Percentiles rank a stretch among this genome's conserved stretches.
These are phyloP conservation scores for Metarhizium anisopliae DNA, from an alignment of 2,329 filamentous ascomycete genomes.

Conservation along the genomic window DNA sequence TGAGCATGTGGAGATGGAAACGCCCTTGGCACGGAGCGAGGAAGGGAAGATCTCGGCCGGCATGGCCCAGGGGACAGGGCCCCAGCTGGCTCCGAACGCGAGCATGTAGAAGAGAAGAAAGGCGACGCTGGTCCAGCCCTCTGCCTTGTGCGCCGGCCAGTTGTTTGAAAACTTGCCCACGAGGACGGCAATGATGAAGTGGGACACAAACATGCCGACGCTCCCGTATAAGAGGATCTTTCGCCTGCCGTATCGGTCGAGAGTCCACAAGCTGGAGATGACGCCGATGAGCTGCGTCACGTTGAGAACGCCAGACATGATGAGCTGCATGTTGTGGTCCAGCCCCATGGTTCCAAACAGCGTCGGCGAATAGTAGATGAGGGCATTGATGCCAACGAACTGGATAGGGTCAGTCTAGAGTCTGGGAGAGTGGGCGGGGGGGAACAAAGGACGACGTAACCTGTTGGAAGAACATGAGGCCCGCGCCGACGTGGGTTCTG, in stretches of 20 bases:
- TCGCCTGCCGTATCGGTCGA: constrained; percentile 18
- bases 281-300: constrained; percentile 26
- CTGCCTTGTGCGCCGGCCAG: constrained; percentile 16
- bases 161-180: constrained; percentile 15
- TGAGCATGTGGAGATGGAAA: constrained; percentile 47
- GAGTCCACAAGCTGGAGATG: constrained; percentile 34
- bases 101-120: constrained; percentile 45
- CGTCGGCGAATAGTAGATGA: constrained; percentile 49
- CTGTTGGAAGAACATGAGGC: constrained; percentile 50
- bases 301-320: constrained; percentile 23
- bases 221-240: constrained; percentile 17
- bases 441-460: constrained; percentile 19
- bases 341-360: constrained; percentile 50
- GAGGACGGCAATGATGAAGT: constrained; percentile 17
- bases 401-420: neutral
- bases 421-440: neutral
- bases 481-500: constrained; percentile 34
- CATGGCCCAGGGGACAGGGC: constrained; percentile 39
- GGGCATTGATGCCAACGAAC: constrained; percentile 27
- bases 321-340: constrained; percentile 19
- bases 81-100: constrained; percentile 50
- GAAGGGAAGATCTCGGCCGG: constrained; percentile 53
- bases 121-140: constrained; percentile 19
- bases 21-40: constrained; percentile 53
- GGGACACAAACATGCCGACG: constrained; percentile 17